phyloP scores from a whole-genome alignment of 2,329 filamentous ascomycete genomes.

The Ophiosphaerella korrae region DNA sequence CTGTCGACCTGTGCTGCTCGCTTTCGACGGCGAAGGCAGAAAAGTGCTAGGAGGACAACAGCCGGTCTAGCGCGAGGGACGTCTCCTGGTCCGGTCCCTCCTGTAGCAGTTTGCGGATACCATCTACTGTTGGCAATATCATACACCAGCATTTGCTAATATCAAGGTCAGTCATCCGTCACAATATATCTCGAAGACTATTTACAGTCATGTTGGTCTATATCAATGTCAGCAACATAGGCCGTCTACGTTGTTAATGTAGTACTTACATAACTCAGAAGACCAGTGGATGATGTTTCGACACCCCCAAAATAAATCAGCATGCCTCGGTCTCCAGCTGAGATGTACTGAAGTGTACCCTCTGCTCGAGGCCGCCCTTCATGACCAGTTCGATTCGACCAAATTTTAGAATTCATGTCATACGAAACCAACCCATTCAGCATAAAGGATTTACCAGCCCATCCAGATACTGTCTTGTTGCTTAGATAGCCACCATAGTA shows the following conservation, averaged over 20 bases:
- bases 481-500: constrained; percentile 66
- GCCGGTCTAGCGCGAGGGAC: constrained; percentile 55
- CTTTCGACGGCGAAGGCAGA: constrained; percentile 29
- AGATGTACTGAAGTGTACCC: constrained; percentile 62
- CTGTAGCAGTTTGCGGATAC: constrained; percentile 62
- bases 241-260: background rate
- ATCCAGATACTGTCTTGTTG: constrained; percentile 51
- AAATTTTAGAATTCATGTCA: constrained; percentile 57
- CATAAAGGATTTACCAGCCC: constrained; percentile 33
- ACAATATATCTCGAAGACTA: background rate
- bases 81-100: constrained; percentile 34
- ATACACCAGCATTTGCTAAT: constrained; percentile 55
- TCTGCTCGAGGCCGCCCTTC: constrained; percentile 61
- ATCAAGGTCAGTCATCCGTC: background rate
- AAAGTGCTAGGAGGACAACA: constrained; percentile 22
- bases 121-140: constrained; percentile 63
- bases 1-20: background rate
- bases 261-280: constrained; percentile 9
- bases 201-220: constrained; percentile 27
- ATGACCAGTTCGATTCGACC: constrained; percentile 54
- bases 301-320: constrained; percentile 65
- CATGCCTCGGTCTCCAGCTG: constrained; percentile 62
- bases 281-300: constrained; percentile 13
- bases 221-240: constrained; percentile 3
- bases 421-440: constrained; percentile 59